Evolutionary conservation across 2,329 filamentous ascomycete genomes (phyloP).

Genomic region (Mycosphaerella sp.): DNA sequence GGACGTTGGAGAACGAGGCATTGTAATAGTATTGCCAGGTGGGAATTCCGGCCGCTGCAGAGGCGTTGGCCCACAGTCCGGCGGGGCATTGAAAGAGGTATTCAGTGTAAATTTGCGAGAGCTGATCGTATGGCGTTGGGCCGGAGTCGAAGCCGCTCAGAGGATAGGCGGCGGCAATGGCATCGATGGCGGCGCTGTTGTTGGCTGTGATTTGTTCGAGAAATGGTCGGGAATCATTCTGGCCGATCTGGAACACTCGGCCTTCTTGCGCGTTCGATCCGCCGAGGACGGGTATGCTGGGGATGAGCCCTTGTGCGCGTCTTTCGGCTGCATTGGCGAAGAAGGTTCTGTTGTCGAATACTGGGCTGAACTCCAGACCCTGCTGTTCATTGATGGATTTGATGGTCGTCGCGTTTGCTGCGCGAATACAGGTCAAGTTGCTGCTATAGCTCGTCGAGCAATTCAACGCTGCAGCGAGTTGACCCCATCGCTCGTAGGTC

Average conservation of each 20-base stretch:
- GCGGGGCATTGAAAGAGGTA: constrained; percentile 26
- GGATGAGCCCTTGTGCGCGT: constrained; percentile 29
- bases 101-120: constrained; percentile 19
- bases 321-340: constrained; percentile 26
- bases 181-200: constrained; percentile 19
- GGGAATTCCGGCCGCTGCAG: constrained; percentile 28
- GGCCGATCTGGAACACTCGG: constrained; percentile 29
- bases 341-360: constrained; percentile 32
- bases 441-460: constrained; percentile 26
- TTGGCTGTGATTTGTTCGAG: constrained; percentile 18
- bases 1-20: constrained; percentile 32
- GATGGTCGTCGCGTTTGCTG: constrained; percentile 30
- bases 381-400: constrained; percentile 30
- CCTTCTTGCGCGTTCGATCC: constrained; percentile 35
- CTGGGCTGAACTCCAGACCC: constrained; percentile 29
- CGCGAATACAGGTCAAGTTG: constrained; percentile 29
- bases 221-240: constrained; percentile 25
- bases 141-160: constrained; percentile 17
- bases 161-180: constrained; percentile 28
- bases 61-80: constrained; percentile 27
- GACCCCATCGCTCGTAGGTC: constrained; percentile 23
- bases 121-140: constrained; percentile 12
- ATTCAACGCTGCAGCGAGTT: constrained; percentile 24
- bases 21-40: constrained; percentile 38
- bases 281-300: constrained; percentile 32